These are phyloP conservation scores for Uronychia binucleata DNA, from an alignment of 73 alveolate genomes.

Conservation along the genomic window DNA sequence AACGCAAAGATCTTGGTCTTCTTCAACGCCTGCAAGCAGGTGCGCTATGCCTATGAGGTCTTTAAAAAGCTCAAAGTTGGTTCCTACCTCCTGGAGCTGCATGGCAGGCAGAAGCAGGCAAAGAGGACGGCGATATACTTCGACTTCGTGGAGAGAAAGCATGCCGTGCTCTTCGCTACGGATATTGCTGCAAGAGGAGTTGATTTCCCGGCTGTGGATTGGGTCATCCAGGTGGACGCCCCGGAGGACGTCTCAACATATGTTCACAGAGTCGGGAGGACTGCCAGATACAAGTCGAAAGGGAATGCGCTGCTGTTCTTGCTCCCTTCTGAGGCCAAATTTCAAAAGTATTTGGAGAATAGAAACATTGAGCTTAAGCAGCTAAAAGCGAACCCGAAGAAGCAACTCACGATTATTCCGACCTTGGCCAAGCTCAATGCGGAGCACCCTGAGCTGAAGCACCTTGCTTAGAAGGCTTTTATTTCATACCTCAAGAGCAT, in stretches of 20 bases:
- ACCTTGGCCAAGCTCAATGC: slow-evolving; percentile 83
- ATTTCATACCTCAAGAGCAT: slow-evolving; percentile 87
- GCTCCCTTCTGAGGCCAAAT: slow-evolving; percentile 77
- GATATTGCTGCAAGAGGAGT: slow-evolving; percentile 95
- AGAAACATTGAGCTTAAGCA: slow-evolving; percentile 80
- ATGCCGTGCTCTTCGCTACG: slow-evolving; percentile 85
- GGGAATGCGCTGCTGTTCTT: slow-evolving; percentile 93
- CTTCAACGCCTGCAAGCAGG: slow-evolving; percentile 89
- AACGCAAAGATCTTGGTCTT: slow-evolving; percentile 85
- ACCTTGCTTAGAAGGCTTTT: slow-evolving; percentile 95
- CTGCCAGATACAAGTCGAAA: slow-evolving; percentile 95
- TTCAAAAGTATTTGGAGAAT: slow-evolving; percentile 72
- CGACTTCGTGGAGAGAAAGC: slow-evolving; percentile 78
- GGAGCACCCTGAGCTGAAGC: slow-evolving; percentile 86
- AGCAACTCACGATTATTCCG: slow-evolving; percentile 80
- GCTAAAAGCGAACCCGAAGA: slow-evolving; percentile 81
- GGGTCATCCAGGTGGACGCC: slow-evolving; percentile 91
- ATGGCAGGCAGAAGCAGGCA: slow-evolving; percentile 87
- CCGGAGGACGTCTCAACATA: slow-evolving; percentile 89
- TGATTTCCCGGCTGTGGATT: slow-evolving; percentile 95
- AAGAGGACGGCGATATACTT: slow-evolving; percentile 92
- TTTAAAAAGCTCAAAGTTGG: slow-evolving; percentile 79
- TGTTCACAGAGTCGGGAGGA: slow-evolving; percentile 96
- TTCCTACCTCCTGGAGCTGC: slow-evolving; percentile 75
- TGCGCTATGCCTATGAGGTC: slow-evolving; percentile 82